Evolutionary conservation across 2,329 filamentous ascomycete species (phyloP).

Genomic region (Penicillium crustosum): DNA sequence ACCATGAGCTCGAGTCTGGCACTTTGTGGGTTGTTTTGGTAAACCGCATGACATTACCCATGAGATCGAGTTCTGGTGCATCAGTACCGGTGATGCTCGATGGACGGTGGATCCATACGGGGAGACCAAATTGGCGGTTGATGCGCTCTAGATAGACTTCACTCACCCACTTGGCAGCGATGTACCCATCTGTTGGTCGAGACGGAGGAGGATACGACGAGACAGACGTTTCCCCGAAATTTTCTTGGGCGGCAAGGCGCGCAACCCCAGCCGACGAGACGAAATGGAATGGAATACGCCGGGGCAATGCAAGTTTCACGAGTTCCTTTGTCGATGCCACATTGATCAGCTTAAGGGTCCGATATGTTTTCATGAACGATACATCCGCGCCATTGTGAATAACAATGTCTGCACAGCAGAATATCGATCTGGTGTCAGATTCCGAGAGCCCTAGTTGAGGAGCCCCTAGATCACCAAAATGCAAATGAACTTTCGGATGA

Average conservation of each 20-base stretch:
- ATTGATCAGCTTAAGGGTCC: constrained; percentile 29
- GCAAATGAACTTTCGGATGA: constrained; percentile 16
- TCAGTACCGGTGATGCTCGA: constrained; percentile 22
- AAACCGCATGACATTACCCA: constrained; percentile 23
- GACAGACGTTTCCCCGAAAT: constrained; percentile 19
- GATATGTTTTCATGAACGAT: constrained; percentile 34
- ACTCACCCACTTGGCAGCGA: constrained; percentile 42
- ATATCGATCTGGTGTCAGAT: constrained; percentile 15
- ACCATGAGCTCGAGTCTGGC: constrained; percentile 18
- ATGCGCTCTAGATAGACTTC: constrained; percentile 40
- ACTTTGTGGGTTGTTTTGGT: constrained; percentile 16
- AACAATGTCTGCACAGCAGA: constrained; percentile 21
- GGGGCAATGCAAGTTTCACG: constrained; percentile 22
- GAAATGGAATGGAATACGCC: constrained; percentile 32
- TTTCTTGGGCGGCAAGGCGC: constrained; percentile 12
- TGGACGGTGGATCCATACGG: constrained; percentile 35
- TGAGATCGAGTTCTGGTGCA: constrained; percentile 23
- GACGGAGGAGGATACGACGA: constrained; percentile 24
- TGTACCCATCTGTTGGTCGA: constrained; percentile 38
- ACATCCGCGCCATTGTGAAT: constrained; percentile 31
- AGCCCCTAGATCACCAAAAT: constrained; percentile 16
- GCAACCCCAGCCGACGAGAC: constrained; percentile 29
- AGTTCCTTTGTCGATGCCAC: constrained; percentile 30
- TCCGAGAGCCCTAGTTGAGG: constrained; percentile 17
- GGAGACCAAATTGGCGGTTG: constrained; percentile 15